phyloP scores from a whole-genome alignment of 805 yeast species.

The Pichia californica region DNA sequence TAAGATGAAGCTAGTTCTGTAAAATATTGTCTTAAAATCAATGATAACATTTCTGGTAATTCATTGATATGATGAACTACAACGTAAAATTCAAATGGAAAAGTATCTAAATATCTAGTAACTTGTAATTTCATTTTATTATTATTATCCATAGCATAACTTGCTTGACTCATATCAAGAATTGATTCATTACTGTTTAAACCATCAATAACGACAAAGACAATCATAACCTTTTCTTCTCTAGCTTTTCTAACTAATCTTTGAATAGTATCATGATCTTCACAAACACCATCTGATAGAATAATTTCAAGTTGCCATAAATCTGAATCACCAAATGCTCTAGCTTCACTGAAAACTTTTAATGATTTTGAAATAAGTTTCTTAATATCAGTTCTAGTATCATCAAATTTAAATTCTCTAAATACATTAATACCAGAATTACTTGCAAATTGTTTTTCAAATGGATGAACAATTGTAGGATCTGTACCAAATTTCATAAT shows the following conservation, averaged over 20 bases:
- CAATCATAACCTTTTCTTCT: constrained; percentile 89
- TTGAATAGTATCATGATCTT: constrained; percentile 79
- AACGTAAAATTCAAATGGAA: constrained; percentile 96
- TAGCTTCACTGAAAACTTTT: constrained; percentile 57
- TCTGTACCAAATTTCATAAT: constrained; percentile 86
- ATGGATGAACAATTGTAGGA: constrained; percentile 80
- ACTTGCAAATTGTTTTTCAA: constrained; percentile 74
- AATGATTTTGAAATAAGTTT: constrained; percentile 68
- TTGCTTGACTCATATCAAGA: constrained; percentile 90
- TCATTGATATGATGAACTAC: constrained; percentile 86
- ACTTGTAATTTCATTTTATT: constrained; percentile 75
- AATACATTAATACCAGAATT: constrained; percentile 81
- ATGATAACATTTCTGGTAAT: constrained; percentile 84
- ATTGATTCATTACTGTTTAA: constrained; percentile 79
- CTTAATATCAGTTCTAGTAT: constrained; percentile 77
- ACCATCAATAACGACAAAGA: constrained; percentile 91
- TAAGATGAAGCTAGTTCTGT: constrained; percentile 46
- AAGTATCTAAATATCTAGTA: constrained; percentile 78
- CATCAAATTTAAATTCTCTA: constrained; percentile 87
- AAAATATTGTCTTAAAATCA: constrained; percentile 88
- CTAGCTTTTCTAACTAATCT: constrained; percentile 85
- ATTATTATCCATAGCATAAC: constrained; percentile 59
- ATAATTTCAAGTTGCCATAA: constrained; percentile 93
- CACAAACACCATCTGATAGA: constrained; percentile 95
- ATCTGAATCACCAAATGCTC: constrained; percentile 42